Percentiles rank a stretch among this genome's conserved stretches.
Conservation (phyloP, 495 filamentous ascomycete species). For the Penicillium parvum region DNA sequence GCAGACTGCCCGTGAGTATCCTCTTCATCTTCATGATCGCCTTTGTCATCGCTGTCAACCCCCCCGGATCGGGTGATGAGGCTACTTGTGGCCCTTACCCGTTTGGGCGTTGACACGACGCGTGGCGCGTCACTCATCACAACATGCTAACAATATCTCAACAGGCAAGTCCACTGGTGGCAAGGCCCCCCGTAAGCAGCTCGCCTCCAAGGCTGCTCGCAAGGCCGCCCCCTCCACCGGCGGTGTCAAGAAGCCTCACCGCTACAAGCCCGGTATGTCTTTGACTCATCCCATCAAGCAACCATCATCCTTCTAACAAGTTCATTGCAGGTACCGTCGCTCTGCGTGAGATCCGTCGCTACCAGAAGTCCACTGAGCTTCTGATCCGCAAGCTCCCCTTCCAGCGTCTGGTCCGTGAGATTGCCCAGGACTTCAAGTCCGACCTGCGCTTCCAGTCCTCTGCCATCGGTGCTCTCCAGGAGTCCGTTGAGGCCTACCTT, state of each 20-base stretch:
- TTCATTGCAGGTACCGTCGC: constrained; percentile 79
- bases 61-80: neutral
- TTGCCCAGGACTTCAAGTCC: constrained; percentile 99
- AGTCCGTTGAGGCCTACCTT: constrained; percentile 99
- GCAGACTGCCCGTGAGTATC: constrained; percentile 94
- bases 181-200: constrained; percentile 99
- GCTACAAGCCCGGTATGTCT: constrained; percentile 93
- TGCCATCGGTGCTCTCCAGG: constrained; percentile 98
- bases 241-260: constrained; percentile 99
- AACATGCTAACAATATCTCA: constrained; percentile 34
- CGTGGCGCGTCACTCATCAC: constrained; percentile 20
- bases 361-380: constrained; percentile 99
- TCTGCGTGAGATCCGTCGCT: constrained; percentile 99
- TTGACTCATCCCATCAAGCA: neutral
- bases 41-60: constrained; percentile 8
- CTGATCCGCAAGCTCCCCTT: constrained; percentile 99
- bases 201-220: constrained; percentile 80
- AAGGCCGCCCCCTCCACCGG: constrained; percentile 72
- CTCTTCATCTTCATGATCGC: neutral
- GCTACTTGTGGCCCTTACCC: neutral
- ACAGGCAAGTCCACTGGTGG: constrained; percentile 94
- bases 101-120: constrained; percentile 6
- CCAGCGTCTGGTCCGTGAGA: constrained; percentile 99
- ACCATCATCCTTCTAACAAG: constrained; percentile 28
- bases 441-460: constrained; percentile 99